Evolutionary conservation across 2,329 filamentous ascomycete genomes (phyloP).

Genomic region (Cladosporium sphaerospermum): DNA sequence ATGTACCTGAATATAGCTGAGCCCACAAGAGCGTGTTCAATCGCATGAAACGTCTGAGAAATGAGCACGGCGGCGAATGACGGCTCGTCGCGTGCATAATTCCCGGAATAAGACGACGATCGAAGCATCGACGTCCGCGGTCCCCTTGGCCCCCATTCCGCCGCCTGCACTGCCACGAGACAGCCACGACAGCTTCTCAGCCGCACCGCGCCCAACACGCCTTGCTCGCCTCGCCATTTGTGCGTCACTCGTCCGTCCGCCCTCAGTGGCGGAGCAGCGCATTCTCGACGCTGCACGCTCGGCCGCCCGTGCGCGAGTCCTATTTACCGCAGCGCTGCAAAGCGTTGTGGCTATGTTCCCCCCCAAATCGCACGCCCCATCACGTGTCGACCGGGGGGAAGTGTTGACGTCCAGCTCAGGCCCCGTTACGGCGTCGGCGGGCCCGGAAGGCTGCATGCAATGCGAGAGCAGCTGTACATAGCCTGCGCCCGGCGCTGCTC

Average conservation of each 20-base stretch:
- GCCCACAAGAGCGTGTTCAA: neutral
- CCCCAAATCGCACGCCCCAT: conserved; percentile 1
- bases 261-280: conserved; percentile 6
- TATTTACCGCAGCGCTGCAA: neutral
- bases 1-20: neutral
- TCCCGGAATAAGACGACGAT: neutral
- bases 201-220: neutral
- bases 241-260: neutral
- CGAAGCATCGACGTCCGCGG: neutral
- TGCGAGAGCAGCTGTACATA: too few relatives aligned
- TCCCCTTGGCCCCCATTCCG: too few relatives aligned
- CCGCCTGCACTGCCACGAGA: too few relatives aligned
- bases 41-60: neutral
- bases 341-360: conserved; percentile 10
- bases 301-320: neutral
- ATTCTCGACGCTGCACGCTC: neutral
- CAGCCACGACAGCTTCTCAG: neutral
- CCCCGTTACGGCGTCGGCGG: conserved; percentile 9
- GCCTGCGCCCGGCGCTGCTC: too few relatives aligned
- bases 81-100: neutral
- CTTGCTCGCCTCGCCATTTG: neutral
- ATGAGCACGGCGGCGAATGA: neutral
- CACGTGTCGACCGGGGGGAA: conserved; percentile 6
- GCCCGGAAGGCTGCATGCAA: conserved; percentile 10
- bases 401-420: conserved; percentile 8